Evolutionary conservation across 2,329 filamentous ascomycete genomes (phyloP), one percentile per base, ranked within the genome.

Genomic region (Ophiostoma ips): DNA sequence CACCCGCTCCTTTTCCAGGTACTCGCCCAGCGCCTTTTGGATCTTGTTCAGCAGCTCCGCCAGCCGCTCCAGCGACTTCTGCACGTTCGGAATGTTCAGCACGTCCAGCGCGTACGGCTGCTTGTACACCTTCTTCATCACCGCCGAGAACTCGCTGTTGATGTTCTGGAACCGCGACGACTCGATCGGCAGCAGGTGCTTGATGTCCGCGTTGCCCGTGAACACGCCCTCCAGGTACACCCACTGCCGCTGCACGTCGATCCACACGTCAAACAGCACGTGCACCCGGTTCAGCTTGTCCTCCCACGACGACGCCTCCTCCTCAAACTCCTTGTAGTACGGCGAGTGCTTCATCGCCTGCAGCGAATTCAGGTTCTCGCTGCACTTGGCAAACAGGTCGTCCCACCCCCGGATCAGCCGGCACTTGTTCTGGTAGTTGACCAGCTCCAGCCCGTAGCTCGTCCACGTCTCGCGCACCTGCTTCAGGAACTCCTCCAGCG

Each of bases 201-300:
- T 98, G 72, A 99, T 98, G 62, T 99, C 92, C 36, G 87, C 90
- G 62, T 98, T 99, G 52, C 92, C 92, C 1, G 90, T 95, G 63
- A 99, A 99, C 33, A 99, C 92, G 57, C 92, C 92, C 68, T 99
- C 94, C 5, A 99, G 78, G 64, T 99, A 99, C 8, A 98, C 92
- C 92, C 92, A 99, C 68, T 98, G 92, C 54, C 94, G 84, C 66
- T 99, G 92, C n/a, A 99, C 94, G 67, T 98, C 94, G 59, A 98
- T 98, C 94, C 94, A 99, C 15, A 98, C 89, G 64, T 99, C 92
- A 61, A 99, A 98, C 10, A 98, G 76, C 15, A 98, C 87, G 63
- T 98, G 92, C 2, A 98, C 88, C 43, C 92, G 81, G 64, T 96
- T 99, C 24, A 99, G 76, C 64, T 94, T 95, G 67, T 98, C 94